Evolutionary conservation across 139 green algal species (phyloP).

Genomic region (Pycnococcus provasolii): DNA sequence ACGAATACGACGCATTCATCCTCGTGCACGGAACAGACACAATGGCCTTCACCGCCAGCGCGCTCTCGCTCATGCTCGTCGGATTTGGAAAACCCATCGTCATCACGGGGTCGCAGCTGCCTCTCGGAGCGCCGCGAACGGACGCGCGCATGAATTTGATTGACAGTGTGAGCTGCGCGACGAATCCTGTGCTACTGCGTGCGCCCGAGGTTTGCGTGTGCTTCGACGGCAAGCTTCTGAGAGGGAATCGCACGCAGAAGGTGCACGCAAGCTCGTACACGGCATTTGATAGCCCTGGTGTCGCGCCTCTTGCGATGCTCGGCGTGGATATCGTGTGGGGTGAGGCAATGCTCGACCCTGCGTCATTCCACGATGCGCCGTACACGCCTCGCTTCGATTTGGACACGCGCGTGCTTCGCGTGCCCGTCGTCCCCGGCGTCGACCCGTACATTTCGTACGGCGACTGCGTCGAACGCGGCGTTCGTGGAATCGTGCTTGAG

Average conservation of each 20-base stretch:
- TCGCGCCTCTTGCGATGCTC: too few species aligned
- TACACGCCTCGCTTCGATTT: constrained; percentile 65
- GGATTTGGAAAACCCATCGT: constrained; percentile 17
- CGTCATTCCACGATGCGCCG: constrained; percentile 19
- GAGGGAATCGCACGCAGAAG: constrained; percentile 56
- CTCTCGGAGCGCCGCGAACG: constrained; percentile 59
- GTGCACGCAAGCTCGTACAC: not conserved
- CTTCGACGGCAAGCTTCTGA: constrained; percentile 75
- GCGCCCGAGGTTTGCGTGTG: constrained; percentile 68
- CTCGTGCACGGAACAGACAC: constrained; percentile 58
- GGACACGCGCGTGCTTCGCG: constrained; percentile 54
- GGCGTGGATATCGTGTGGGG: too few species aligned
- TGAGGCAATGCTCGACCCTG: too few species aligned
- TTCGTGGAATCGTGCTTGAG: constrained; percentile 72
- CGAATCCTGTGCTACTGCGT: not conserved
- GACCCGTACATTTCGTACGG: constrained; percentile 65
- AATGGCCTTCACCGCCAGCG: constrained; percentile 74
- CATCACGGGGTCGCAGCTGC: constrained; percentile 59
- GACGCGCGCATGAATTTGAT: constrained; percentile 86
- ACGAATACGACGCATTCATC: constrained; percentile 25
- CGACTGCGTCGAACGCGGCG: constrained; percentile 50
- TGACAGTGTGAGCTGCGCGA: constrained; percentile 56
- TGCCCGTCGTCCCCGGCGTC: constrained; percentile 67
- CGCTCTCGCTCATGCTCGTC: constrained; percentile 70
- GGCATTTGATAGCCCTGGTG: too few species aligned